Conservation (phyloP, 257 asterid species). For the Fraxinus americana region DNA sequence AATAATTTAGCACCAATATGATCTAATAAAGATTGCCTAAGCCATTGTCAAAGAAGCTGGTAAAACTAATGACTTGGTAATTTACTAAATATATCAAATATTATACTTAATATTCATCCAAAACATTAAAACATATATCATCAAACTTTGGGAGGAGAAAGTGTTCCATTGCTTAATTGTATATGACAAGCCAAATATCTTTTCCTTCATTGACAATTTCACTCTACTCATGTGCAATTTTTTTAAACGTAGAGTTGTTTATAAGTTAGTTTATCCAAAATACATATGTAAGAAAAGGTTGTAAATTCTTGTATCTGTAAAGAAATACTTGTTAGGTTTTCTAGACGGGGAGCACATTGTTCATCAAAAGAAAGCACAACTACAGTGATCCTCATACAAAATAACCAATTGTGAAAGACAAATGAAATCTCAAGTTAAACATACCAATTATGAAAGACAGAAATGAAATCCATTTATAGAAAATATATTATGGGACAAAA, state of each 20-base stretch:
- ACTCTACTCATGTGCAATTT: neutral
- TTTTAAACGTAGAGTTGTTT: neutral
- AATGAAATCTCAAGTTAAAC: constrained; percentile 1
- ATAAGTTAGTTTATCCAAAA: constrained; percentile 1
- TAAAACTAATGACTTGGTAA: neutral
- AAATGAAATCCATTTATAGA: constrained; percentile 12
- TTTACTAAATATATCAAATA: neutral
- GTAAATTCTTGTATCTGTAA: neutral
- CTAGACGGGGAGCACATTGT: neutral
- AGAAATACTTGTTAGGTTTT: neutral
- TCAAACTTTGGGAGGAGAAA: neutral
- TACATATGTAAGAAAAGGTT: neutral
- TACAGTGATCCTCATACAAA: neutral
- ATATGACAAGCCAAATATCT: neutral
- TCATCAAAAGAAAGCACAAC: neutral
- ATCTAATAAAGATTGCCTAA: neutral
- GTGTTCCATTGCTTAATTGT: neutral
- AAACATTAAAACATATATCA: neutral
- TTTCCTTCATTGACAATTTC: neutral
- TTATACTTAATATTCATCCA: neutral
- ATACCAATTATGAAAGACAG: neutral
- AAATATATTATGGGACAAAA: constrained; percentile 22
- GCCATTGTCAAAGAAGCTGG: neutral
- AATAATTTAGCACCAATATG: neutral
- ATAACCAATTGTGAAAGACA: neutral